Evolutionary conservation across 306 rosid genomes (phyloP).

Genomic region (Albizia julibrissin): DNA sequence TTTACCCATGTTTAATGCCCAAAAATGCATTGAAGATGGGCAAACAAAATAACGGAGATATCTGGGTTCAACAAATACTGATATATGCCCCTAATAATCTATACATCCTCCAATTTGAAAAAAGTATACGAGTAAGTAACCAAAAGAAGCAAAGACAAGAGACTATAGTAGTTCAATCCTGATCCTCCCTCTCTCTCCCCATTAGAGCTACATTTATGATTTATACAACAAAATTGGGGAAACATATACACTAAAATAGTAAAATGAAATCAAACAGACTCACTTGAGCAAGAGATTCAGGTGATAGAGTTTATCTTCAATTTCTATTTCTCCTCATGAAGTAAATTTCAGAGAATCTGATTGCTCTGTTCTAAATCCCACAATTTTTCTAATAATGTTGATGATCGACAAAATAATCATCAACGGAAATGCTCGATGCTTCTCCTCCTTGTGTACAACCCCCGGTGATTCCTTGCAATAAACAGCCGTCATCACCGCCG

Average conservation of each 20-base stretch:
- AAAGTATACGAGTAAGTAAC: background rate
- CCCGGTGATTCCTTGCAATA: background rate
- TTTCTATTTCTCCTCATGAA: background rate
- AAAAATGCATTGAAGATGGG: too few relatives aligned
- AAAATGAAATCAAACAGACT: background rate
- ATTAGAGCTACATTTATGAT: background rate
- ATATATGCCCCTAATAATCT: background rate
- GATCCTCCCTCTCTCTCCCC: too few relatives aligned
- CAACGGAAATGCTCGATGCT: slow-evolving; percentile 64
- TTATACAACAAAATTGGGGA: background rate
- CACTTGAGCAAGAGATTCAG: background rate
- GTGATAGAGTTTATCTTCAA: background rate
- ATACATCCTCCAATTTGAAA: background rate
- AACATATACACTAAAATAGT: background rate
- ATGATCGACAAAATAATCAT: slow-evolving; percentile 55
- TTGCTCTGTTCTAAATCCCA: background rate
- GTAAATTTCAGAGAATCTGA: background rate
- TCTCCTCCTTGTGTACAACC: slow-evolving; percentile 24
- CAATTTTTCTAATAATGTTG: background rate
- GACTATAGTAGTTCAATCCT: background rate
- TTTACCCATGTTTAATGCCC: too few relatives aligned
- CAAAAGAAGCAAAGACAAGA: background rate
- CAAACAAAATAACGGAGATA: background rate
- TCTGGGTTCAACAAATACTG: background rate
- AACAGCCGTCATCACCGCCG: background rate